Conservation (phyloP, 2,329 filamentous ascomycete genomes). For the Aspergillus fumigatus region DNA sequence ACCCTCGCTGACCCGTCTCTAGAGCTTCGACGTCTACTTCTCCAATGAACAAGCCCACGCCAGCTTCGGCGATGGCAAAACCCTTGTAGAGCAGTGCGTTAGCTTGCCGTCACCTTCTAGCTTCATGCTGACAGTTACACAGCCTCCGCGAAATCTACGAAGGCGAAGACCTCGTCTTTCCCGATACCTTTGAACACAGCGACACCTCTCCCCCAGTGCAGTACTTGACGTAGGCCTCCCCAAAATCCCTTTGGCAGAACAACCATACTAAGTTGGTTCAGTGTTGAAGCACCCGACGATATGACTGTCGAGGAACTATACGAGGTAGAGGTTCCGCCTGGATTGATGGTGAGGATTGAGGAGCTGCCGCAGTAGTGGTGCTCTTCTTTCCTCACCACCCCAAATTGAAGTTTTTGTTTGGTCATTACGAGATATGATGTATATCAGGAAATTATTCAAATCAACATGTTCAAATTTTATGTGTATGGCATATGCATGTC, state of each 20-base stretch:
- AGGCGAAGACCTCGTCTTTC: not conserved
- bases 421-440: not conserved
- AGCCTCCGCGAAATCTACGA: not conserved
- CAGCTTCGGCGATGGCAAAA: not conserved
- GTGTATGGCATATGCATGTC: too few relatives aligned
- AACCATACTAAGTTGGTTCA: not conserved
- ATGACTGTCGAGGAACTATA: not conserved
- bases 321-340: not conserved
- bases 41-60: not conserved
- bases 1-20: not conserved
- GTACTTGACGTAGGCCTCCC: not conserved
- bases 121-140: not conserved
- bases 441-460: not conserved
- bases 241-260: too few relatives aligned
- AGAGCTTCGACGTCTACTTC: not conserved
- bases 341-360: not conserved
- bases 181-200: not conserved
- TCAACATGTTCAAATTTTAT: not conserved
- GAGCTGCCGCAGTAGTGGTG: not conserved
- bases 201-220: not conserved
- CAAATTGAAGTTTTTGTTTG: not conserved
- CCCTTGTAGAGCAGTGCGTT: not conserved
- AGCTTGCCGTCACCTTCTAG: not conserved
- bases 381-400: not conserved
- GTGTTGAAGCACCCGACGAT: not conserved